A percentile compares a stretch with the other conserved stretches of the same genome.
Conservation (phyloP, 2,329 filamentous ascomycete species). For the Calcarisporium arbuscula region DNA sequence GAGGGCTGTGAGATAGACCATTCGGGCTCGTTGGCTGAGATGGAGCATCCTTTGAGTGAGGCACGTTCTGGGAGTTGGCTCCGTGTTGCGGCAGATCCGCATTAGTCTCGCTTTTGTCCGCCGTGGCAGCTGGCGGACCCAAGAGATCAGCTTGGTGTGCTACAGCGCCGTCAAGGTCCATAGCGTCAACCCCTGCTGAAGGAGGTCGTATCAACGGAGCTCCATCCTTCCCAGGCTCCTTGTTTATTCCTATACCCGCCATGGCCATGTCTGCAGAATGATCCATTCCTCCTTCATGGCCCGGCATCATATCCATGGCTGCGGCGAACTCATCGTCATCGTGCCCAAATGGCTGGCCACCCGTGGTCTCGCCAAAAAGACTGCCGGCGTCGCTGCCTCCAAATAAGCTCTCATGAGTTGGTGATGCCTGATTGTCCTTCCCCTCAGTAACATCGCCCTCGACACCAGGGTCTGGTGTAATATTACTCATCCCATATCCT, state of each 20-base stretch:
- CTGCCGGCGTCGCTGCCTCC: slow-evolving; percentile 74
- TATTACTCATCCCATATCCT: too few species aligned
- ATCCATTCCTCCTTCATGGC: slow-evolving; percentile 32
- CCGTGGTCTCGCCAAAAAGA: slow-evolving; percentile 72
- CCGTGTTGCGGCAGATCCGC: too few species aligned
- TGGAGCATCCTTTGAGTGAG: neutral
- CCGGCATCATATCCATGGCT: slow-evolving; percentile 55
- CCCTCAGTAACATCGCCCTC: slow-evolving; percentile 6
- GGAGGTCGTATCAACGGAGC: slow-evolving; percentile 10
- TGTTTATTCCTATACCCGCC: slow-evolving; percentile 23
- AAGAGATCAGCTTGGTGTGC: too few species aligned
- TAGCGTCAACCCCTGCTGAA: slow-evolving; percentile 4
- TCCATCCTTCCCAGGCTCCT: slow-evolving; percentile 16
- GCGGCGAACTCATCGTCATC: slow-evolving; percentile 81
- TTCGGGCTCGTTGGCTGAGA: too few species aligned
- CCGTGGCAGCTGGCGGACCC: too few species aligned
- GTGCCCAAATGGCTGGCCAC: slow-evolving; percentile 61
- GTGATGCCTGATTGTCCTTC: slow-evolving; percentile 55
- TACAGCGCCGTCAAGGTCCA: slow-evolving; percentile 11
- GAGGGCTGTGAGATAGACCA: too few species aligned
- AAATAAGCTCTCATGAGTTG: slow-evolving; percentile 74
- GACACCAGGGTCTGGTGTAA: slow-evolving; percentile 10
- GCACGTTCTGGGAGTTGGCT: slow-evolving; percentile 1
- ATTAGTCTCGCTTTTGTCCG: too few species aligned
- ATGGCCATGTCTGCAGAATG: slow-evolving; percentile 38